Conservation (phyloP, 164 flowering plant genomes). For the Chimonanthus salicifolius region DNA sequence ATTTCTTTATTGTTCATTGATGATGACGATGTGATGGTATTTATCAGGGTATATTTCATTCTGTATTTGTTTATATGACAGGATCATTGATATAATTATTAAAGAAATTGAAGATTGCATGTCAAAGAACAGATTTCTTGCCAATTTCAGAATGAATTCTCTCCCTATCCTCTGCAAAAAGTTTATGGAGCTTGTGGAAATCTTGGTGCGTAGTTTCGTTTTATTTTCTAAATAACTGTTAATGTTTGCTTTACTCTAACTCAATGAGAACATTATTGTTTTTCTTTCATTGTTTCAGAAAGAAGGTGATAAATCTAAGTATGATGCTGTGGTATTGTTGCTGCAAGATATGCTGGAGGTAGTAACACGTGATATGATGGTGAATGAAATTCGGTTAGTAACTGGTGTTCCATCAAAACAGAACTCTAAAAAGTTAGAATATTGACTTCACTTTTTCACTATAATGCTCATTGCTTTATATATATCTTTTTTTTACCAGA, state of each 20-base stretch:
- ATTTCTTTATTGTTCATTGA: not conserved
- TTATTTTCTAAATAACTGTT: not conserved
- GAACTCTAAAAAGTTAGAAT: not conserved
- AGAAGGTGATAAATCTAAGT: conserved; percentile 60
- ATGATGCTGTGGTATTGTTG: conserved; percentile 62
- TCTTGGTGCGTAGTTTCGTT: conserved; percentile 57
- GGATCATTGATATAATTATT: conserved; percentile 73
- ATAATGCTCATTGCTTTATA: conserved; percentile 6
- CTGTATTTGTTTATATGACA: conserved; percentile 23
- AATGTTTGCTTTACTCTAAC: not conserved
- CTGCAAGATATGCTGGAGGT: conserved; percentile 98
- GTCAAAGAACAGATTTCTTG: conserved; percentile 66
- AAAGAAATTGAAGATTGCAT: conserved; percentile 84
- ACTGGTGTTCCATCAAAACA: not conserved
- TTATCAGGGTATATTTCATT: too few species aligned
- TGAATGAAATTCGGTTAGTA: conserved; percentile 83
- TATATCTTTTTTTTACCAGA: conserved; percentile 28
- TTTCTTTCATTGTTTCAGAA: conserved; percentile 45
- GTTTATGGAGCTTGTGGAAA: conserved; percentile 77
- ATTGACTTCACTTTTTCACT: too few species aligned
- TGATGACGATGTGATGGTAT: too few species aligned
- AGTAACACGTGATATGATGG: conserved; percentile 97
- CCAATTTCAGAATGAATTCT: conserved; percentile 69
- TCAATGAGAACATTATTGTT: not conserved
- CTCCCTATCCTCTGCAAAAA: conserved; percentile 68